phyloP scores from a whole-genome alignment of 176 grass and related monocot genomes.

The Leersia perrieri region DNA sequence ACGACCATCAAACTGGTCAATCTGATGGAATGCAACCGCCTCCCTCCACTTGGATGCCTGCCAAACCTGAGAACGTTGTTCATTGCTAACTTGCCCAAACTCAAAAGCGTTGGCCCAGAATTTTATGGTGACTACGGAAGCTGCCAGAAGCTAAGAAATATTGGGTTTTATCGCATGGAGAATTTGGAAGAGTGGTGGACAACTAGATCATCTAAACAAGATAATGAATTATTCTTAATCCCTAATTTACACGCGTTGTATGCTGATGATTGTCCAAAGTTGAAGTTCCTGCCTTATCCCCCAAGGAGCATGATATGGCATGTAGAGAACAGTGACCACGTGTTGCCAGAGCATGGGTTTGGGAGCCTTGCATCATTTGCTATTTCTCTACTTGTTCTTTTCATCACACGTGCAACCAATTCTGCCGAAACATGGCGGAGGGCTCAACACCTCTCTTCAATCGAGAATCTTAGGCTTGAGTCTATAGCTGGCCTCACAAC shows the following conservation, averaged over 20 bases:
- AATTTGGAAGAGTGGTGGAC: constrained; percentile 19
- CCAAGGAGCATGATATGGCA: not conserved
- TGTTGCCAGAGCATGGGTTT: not conserved
- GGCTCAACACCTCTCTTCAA: not conserved
- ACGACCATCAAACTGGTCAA: accelerated
- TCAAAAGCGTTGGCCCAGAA: not conserved
- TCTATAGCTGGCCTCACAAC: not conserved
- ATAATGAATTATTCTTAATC: not conserved
- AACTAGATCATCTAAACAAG: not conserved
- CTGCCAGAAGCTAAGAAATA: not conserved
- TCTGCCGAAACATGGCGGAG: not conserved
- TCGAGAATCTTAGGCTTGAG: accelerated
- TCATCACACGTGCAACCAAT: accelerated
- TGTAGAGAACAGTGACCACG: not conserved
- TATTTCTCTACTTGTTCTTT: not conserved
- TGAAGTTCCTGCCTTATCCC: constrained; percentile 3
- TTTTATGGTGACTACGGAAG: not conserved
- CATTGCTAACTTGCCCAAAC: accelerated
- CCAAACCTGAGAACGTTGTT: not conserved
- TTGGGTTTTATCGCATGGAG: accelerated
- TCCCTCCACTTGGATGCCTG: constrained; percentile 13
- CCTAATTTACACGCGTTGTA: not conserved
- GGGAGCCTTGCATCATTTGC: not conserved
- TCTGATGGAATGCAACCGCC: not conserved
- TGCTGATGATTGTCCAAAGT: not conserved